phyloP scores from a whole-genome alignment of 2,329 filamentous ascomycete genomes.

The Aspergillus phoenicis region DNA sequence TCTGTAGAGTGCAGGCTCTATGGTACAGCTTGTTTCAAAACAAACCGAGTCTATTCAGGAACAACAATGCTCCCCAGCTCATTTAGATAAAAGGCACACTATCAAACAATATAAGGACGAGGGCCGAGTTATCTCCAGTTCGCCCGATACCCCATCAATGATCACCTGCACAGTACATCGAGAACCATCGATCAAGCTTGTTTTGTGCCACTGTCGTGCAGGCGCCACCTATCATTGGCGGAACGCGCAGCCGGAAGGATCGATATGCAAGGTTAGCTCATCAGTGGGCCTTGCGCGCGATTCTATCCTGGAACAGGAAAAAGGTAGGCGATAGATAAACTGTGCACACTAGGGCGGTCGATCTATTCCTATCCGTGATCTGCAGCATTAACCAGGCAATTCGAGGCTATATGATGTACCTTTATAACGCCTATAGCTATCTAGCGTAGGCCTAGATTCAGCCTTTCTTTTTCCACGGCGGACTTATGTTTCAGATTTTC shows the following conservation, averaged over 20 bases:
- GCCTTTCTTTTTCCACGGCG: too few species aligned
- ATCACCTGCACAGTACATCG: neutral
- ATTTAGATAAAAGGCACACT: too few species aligned
- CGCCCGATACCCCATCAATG: neutral
- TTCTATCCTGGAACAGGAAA: neutral
- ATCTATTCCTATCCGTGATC: neutral
- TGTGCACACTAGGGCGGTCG: neutral
- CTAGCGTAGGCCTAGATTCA: too few species aligned
- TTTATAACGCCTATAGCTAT: too few species aligned
- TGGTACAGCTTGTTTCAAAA: too few species aligned
- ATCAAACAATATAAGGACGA: neutral
- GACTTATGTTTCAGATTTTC: too few species aligned
- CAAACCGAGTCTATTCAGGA: too few species aligned
- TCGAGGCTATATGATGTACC: too few species aligned
- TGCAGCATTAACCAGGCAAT: too few species aligned
- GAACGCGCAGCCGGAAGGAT: neutral
- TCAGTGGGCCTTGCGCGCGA: neutral
- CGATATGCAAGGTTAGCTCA: neutral
- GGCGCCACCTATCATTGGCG: neutral
- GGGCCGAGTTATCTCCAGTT: neutral
- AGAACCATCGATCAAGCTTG: neutral
- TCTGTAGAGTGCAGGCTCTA: too few species aligned
- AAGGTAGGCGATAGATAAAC: neutral
- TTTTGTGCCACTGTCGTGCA: neutral
- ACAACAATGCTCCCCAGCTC: too few species aligned